Evolutionary conservation across 2,329 filamentous ascomycete genomes (phyloP), one percentile per base, ranked within the genome.

Genomic region (Proliferodiscus dingleyae): DNA sequence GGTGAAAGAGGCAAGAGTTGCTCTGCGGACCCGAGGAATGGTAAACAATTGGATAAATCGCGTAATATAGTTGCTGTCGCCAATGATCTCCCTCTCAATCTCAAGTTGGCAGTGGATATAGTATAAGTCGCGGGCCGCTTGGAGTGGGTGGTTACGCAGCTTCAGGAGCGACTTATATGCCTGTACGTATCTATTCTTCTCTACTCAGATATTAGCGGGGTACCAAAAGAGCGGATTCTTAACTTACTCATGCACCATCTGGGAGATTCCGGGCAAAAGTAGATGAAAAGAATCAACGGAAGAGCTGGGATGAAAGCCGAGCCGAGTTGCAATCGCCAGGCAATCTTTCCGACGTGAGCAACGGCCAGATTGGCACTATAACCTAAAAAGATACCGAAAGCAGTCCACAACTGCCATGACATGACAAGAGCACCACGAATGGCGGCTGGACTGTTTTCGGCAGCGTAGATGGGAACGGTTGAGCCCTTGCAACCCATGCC

Each of bases 1-100:
- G 1, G 80, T 81, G 52, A 82, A 86, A 0, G 87, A 85, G 5
- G 87, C 88, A 15, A 86, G 72, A 4, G 82, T 90, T 3, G 89
- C 89, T 29, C 83, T 75, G 11, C 83, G 77, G 4, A 86, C 70
- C 38, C 85, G 77, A 2, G 85, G 81, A 43, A 88, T 74, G 6
- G 80, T 85, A 58, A 88, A 85, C 3, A 84, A 71, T 61, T 87
- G 77, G 37, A 73, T 58, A 54, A 87, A 81, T 5, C 85, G 78
- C 62, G 68, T 53, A 64, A 71, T 0, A 66, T 72, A 83, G 64
- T 74, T 82, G 56, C 68, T 75, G 5, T 72, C 41, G 24, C 63
- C 67, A 16, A 72, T 64, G 28, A 51, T 48, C 18, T 54, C 48
- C 18, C 44, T 41, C 54, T 79, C 74, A 23, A 74, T 62, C 47